Base-by-base conservation (phyloP, 106 monocot genomes). In the Vanilla planifolia region DNA sequence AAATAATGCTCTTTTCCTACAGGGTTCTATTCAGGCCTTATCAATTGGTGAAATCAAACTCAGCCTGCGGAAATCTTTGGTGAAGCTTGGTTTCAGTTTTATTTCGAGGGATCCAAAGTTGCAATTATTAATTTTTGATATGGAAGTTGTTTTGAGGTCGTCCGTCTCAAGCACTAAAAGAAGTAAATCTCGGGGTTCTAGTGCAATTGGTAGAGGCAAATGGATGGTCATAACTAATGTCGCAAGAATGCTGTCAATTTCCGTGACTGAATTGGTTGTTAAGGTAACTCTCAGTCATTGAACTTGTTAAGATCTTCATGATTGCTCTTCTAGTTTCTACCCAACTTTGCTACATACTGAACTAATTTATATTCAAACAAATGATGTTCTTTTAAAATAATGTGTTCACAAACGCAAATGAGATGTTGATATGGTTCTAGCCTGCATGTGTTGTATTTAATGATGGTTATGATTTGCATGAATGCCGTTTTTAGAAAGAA, bases 21-120 rank as follows among this genome's bases (percentile, higher is more conserved):
- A 98, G 98, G 98, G 92, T 71, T 43, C 77, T 65, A 61, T 98
- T 43, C 80, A 92, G 46, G 91, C 85, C 66, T n/a, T 98, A 71
- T 88, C 77, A n/a, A 43, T 92, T 68, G 92, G 92, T 64, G 92
- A 98, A 79, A 79, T 98, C 44, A 98, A 88, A 62, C 63, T 98
- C 22, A 80, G 77, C 59, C 55, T 91, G 43, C 79, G 67, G 3
- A 79, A 74, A 51, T 79, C 86, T 59, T 52, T 87, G 43, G 65
- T 84, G 29, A 84, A 84, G 17, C 64, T 84, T 27, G 87, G 96
- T 8, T 68, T 80, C 55, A 78, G 80, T 53, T 73, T 93, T 67
- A 75, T 85, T 64, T 89, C 87, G 29, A 64, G 77, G 60, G 77
- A 88, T 37, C 88, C 86, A 67, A 92, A 88, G 60, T 60, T 98